These are phyloP conservation scores for Lactarius indigo DNA, from an alignment of 768 basidiomycete genomes.

Conservation along the genomic window DNA sequence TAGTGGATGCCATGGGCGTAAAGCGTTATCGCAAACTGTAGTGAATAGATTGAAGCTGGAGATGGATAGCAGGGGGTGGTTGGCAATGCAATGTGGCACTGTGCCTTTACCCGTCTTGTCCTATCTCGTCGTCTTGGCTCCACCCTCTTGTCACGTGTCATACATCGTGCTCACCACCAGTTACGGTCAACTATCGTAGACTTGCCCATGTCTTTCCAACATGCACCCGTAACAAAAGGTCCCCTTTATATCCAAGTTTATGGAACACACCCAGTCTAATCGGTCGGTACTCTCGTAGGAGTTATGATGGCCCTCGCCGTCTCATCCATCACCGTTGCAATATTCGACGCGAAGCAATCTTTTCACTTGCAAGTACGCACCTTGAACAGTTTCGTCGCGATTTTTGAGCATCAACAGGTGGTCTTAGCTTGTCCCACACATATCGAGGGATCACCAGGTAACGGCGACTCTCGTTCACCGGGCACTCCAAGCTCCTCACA, in stretches of 20 bases:
- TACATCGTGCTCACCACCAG: not conserved
- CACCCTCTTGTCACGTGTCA: constrained; percentile 15
- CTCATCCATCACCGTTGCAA: constrained; percentile 66
- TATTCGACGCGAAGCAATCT: constrained; percentile 88
- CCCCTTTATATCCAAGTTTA: not conserved
- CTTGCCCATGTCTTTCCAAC: constrained; percentile 66
- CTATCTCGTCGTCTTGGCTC: not conserved
- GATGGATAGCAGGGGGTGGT: not conserved
- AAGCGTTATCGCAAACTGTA: constrained; percentile 33
- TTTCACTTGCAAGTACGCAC: constrained; percentile 71
- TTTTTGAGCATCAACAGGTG: not conserved
- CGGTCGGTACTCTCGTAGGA: constrained; percentile 41
- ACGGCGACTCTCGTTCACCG: constrained; percentile 18
- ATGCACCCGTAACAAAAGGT: constrained; percentile 86
- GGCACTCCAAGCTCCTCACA: not conserved
- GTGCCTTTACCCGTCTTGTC: not conserved
- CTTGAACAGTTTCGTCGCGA: constrained; percentile 13
- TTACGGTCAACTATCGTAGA: not conserved
- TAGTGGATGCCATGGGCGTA: constrained; percentile 30
- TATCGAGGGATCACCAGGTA: constrained; percentile 89
- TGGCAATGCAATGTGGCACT: not conserved
- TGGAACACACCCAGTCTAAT: constrained; percentile 1
- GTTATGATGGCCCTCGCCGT: constrained; percentile 71
- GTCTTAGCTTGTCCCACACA: constrained; percentile 74
- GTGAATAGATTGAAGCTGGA: constrained; percentile 27